These are phyloP conservation scores for Dioscorea cayenensis DNA, from an alignment of 116 monocot species.

Conservation along the genomic window DNA sequence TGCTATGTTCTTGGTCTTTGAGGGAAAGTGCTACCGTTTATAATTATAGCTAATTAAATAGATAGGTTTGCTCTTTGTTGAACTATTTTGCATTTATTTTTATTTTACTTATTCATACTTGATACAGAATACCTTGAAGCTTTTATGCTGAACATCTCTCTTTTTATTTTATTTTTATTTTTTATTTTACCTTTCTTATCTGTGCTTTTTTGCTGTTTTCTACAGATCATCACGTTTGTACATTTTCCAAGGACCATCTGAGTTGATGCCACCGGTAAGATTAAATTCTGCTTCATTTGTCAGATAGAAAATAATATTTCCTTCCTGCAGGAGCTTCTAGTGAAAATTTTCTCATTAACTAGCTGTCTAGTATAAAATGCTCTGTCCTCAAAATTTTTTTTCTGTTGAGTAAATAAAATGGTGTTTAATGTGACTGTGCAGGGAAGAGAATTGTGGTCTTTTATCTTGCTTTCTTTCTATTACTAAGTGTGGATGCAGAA, in stretches of 20 bases:
- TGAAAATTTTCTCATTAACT: not conserved
- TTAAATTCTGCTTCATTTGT: not conserved
- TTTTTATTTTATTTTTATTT: not conserved
- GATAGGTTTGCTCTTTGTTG: too few species aligned
- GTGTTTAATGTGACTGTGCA: too few species aligned
- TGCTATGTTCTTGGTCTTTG: too few species aligned
- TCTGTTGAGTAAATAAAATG: too few species aligned
- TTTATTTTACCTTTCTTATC: not conserved
- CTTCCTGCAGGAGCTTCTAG: not conserved
- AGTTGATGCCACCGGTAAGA: constrained; percentile 87
- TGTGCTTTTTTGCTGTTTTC: not conserved
- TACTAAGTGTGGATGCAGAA: too few species aligned
- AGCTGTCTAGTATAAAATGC: too few species aligned
- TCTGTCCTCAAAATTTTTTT: too few species aligned
- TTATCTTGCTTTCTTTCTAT: too few species aligned
- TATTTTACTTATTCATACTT: not conserved
- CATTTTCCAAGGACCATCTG: constrained; percentile 87
- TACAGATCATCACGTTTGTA: constrained; percentile 86
- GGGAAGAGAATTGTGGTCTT: too few species aligned
- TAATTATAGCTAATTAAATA: too few species aligned
- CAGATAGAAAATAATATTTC: not conserved
- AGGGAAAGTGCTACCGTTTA: too few species aligned
- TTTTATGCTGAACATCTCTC: not conserved
- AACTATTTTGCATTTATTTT: not conserved
- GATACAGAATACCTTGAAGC: not conserved